phyloP scores from a whole-genome alignment of 352 stramenopile genomes.

The Thalassiosira delicatula region DNA sequence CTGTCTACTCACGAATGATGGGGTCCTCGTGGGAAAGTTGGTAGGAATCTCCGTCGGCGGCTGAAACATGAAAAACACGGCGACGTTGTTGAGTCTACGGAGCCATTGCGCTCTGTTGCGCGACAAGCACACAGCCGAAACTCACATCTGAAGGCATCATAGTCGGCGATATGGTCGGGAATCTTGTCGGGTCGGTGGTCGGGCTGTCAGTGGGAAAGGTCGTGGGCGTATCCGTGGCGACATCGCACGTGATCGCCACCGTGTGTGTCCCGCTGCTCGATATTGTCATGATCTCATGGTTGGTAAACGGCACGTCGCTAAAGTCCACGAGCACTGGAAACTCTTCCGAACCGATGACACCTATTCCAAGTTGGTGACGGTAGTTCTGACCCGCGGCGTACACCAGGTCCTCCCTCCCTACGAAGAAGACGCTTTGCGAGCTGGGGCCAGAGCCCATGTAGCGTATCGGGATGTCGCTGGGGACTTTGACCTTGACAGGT shows the following conservation, averaged over 20 bases:
- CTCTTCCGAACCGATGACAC: conserved; percentile 5
- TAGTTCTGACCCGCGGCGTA: conserved; percentile 48
- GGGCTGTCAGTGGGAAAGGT: conserved; percentile 24
- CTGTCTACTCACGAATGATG: too few species aligned
- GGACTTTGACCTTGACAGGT: conserved; percentile 46
- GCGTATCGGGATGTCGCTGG: conserved; percentile 21
- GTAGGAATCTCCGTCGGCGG: too few species aligned
- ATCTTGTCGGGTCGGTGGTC: conserved; percentile 6
- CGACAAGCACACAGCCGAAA: too few species aligned
- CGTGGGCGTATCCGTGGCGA: conserved; percentile 31
- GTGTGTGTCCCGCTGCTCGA: conserved; percentile 45
- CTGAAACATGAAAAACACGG: too few species aligned
- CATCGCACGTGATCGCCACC: conserved; percentile 30
- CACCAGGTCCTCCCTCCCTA: conserved; percentile 28
- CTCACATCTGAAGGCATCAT: too few species aligned
- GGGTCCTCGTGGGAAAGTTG: too few species aligned
- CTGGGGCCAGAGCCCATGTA: conserved; percentile 29
- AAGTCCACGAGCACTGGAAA: conserved; percentile 42
- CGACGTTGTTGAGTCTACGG: too few species aligned
- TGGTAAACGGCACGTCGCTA: conserved; percentile 1
- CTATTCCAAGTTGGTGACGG: conserved; percentile 44
- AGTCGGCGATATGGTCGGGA: neutral
- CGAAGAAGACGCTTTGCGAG: conserved; percentile 51
- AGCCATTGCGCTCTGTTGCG: too few species aligned
- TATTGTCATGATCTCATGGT: conserved; percentile 42